Evolutionary conservation across 2,329 filamentous ascomycete genomes (phyloP).

Genomic region (Sphaerulina vaccinii): DNA sequence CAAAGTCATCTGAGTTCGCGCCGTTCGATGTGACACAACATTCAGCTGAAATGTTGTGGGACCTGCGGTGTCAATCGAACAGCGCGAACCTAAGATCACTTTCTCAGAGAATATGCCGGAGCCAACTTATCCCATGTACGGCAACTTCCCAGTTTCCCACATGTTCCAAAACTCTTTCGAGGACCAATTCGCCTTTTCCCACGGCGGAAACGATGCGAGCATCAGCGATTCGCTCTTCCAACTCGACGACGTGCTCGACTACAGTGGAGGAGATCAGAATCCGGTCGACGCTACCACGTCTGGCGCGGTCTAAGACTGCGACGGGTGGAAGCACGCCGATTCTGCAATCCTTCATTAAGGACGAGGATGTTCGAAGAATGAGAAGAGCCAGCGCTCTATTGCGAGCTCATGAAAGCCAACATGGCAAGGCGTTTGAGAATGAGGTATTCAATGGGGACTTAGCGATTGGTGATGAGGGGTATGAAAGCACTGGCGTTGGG

Average conservation of each 20-base stretch:
- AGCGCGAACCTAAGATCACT: slow-evolving; percentile 30
- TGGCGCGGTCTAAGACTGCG: slow-evolving; percentile 49
- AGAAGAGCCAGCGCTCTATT: neutral
- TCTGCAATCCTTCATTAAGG: neutral
- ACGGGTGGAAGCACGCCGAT: slow-evolving; percentile 45
- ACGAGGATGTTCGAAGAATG: neutral
- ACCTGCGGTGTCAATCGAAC: slow-evolving; percentile 98
- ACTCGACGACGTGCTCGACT: slow-evolving; percentile 42
- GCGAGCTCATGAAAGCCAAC: neutral
- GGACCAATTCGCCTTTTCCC: slow-evolving; percentile 37
- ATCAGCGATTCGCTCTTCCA: slow-evolving; percentile 37
- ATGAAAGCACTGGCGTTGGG: slow-evolving; percentile 16
- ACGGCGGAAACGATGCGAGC: slow-evolving; percentile 37
- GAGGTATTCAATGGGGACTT: neutral
- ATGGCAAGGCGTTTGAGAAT: slow-evolving; percentile 9
- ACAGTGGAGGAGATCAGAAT: slow-evolving; percentile 41
- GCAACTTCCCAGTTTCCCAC: slow-evolving; percentile 35
- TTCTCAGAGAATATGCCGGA: slow-evolving; percentile 23
- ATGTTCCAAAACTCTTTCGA: slow-evolving; percentile 36
- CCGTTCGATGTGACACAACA: slow-evolving; percentile 97
- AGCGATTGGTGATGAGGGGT: slow-evolving; percentile 11
- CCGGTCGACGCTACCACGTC: slow-evolving; percentile 41
- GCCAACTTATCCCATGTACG: slow-evolving; percentile 34
- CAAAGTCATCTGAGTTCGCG: slow-evolving; percentile 45
- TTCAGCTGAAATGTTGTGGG: slow-evolving; percentile 99